Base-by-base conservation (phyloP, 768 basidiomycete species). In the Kwoniella dendrophila region DNA sequence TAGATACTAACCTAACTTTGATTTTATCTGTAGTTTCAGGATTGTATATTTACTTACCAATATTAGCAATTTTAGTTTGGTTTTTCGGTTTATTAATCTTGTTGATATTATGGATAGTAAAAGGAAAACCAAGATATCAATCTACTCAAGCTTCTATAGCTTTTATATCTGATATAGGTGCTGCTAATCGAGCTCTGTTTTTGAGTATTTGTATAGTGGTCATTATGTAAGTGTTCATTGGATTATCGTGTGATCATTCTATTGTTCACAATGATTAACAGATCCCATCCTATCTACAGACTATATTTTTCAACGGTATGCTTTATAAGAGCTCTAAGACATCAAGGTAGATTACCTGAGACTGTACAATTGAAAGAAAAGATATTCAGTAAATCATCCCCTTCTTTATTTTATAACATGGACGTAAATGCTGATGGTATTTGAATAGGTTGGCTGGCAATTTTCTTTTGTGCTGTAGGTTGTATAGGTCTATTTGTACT, bases 131-230 rank as follows among this genome's bases (percentile, higher is more conserved):
- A 2, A 48, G 62, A 20, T 76, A 76, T 52, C 33, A 50, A 34
- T 41, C 48, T 2, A 66, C 67, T n/a, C 62, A 67, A 50, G 67
- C 67, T 0, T 51, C 26, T 29, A 59, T 70, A 5, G 64, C 72
- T 22, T 80, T 73, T 64, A 74, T 78, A 45, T 72, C 68, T 8
- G 71, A 76, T 64, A 68, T 76, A 26, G 76, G 75, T 27, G 73
- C 70, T 14, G 59, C 50, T 5, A 44, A 62, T 22, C n/a, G 56
- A 12, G 24, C 32, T 4, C 53, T 72, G 5, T 73, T 72, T 59
- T 66, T 72, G 29, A 36, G 38, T 18, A 68, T 70, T 5, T 64
- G 63, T 36, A 41, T 50, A 22, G 18, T 36, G 7, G 47, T 54
- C 44, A 32, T 52, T 22, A 2, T 61, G 54, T 66, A 43, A 51